Evolutionary conservation across 306 rosid genomes (phyloP), one percentile per base, ranked within the genome.

Genomic region (Albizia julibrissin): DNA sequence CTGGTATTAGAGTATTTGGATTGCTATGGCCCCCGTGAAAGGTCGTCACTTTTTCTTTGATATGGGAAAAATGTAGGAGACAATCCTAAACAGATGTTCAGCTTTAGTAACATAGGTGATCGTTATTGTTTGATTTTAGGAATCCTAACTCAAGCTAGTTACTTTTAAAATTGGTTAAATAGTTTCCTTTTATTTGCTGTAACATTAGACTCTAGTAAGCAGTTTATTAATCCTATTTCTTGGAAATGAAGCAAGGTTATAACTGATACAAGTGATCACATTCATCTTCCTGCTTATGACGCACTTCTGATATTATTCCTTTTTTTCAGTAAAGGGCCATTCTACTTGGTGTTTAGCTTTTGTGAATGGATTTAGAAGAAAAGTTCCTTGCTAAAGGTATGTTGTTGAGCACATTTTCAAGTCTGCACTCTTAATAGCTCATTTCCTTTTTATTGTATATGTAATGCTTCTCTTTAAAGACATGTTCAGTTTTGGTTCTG

Each of bases 351-450:
- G 43, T 69, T 46, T 74, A 67, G 73, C 84, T 56, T 58, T 76
- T 86, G 21, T 69, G 47, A 69, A 91, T 92, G 97, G 91, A 91
- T 85, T 71, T 86, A 54, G 97, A 94, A 75, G 97, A 92, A 59
- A 92, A 90, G 76, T 78, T 89, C 72, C 83, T 79, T 49, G 84
- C 91, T 54, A 91, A 88, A 91, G 94, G 98, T 91, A 83, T 72
- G 78, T n/a, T 68, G 78, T 83, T 81, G 68, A 73, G 83, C 70
- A 77, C 74, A 49, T 40, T 69, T 68, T 75, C 22, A 19, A 76
- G 78, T 72, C 76, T 46, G 21, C 9, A 27, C 34, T n/a, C 66
- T 75, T 26, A 72, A 33, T 22, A 76, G 74, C 83, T 79, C 47
- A 26, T 61, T 31, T 52, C 26, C 31, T 16, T 72, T 72, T 42